Base-by-base conservation (phyloP, 2,329 filamentous ascomycete species). In the Ascocoryne sarcoides region DNA sequence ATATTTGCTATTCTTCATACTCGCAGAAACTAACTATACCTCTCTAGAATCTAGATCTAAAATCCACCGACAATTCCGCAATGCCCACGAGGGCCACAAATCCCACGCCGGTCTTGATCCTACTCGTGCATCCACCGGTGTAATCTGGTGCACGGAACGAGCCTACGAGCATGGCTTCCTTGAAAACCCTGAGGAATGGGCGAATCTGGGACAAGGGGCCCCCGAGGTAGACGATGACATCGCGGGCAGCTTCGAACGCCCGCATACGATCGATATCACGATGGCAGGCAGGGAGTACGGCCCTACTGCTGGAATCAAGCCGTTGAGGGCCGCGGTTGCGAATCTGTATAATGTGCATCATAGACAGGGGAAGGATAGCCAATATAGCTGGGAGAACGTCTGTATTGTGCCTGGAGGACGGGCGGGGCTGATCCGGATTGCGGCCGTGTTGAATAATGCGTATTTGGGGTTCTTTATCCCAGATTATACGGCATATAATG, bases 361-460 rank as follows among this genome's bases (percentile, higher is more conserved):
- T 58, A 80, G 90, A 49, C 68, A 90, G 66, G 87, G 84, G 58
- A 93, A 92, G 68, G 73, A 79, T 9, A 90, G 83, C 63, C 73
- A 93, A 65, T 96, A 96, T 63, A 93, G 85, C 4, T 95, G 86
- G 84, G 90, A 96, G 70, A 96, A 96, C 62, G 90, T 95, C 14
- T 89, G 85, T 61, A 94, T 96, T 60, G 90, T 96, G 3, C 90
- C 90, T 33, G 89, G 89, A 62, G 90, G 90, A 29, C 79, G 90
- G 55, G 90, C 90, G 23, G 90, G 90, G 36, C 69, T 96, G 65
- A 95, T 95, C 61, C 79, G 90, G 54, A 95, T 96, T 60, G 90
- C 90, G 15, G 90, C 90, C 37, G 88, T 96, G 4, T 67, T 96
- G 53, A 90, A 90, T 49, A 94, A 94, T 62, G 82, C 88, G 40